Conservation (phyloP, 2,329 filamentous ascomycete genomes). For the Cercospora sp. region DNA sequence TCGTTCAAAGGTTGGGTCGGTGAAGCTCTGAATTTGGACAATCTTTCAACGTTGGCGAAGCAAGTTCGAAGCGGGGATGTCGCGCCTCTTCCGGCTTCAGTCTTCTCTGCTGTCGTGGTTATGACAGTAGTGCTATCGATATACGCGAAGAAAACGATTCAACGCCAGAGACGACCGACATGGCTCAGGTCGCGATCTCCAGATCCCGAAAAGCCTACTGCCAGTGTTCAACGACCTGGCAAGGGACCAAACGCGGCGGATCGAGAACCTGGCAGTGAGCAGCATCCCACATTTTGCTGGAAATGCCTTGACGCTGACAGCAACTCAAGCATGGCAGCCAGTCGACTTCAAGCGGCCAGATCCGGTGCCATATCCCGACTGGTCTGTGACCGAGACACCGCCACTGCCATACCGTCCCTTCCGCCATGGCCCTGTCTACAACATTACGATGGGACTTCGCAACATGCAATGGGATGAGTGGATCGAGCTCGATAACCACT, state of each 20-base stretch:
- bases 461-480: conserved; percentile 69
- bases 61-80: neutral
- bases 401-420: conserved; percentile 79
- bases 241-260: conserved; percentile 40
- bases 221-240: conserved; percentile 24
- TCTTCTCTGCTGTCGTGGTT: neutral
- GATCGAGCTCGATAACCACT: conserved; percentile 85
- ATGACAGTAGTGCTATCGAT: neutral
- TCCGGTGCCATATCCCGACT: conserved; percentile 64
- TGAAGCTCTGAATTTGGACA: neutral
- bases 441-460: conserved; percentile 76
- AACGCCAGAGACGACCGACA: conserved; percentile 3
- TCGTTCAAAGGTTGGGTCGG: neutral
- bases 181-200: conserved; percentile 36
- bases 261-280: conserved; percentile 51
- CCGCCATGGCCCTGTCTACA: conserved; percentile 69
- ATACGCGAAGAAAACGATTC: neutral
- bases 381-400: conserved; percentile 68
- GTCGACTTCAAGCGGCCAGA: conserved; percentile 61
- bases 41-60: neutral
- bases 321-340: conserved; percentile 56
- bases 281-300: neutral
- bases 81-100: neutral
- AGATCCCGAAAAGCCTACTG: conserved; percentile 50
- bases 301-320: conserved; percentile 15